Evolutionary conservation across 2,329 filamentous ascomycete species (phyloP), one percentile per base, ranked within the genome.

Genomic region (Aplosporella prunicola): DNA sequence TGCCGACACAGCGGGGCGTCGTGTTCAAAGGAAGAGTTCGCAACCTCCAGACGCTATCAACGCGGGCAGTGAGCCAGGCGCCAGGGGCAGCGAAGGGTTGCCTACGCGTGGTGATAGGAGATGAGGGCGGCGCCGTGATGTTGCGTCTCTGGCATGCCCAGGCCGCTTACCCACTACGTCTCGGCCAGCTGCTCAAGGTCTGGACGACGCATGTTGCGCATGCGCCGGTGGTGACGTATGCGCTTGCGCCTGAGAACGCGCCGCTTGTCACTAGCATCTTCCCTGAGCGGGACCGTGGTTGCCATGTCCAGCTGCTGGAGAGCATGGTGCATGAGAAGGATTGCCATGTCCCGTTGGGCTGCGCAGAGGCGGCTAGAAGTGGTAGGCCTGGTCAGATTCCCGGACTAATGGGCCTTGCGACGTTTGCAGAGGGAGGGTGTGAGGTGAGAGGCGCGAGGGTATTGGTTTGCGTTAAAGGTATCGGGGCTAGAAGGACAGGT

Each of bases 401-500:
- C 5, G 65, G 64, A 2, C 57, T 78, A 9, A 76, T 78, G 68
- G 76, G 69, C 3, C 53, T 79, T 22, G 66, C 67, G 35, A 63
- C 63, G 28, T 78, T 74, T 49, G 56, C 72, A 2, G 60, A 67
- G 25, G 68, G 68, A 2, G 74, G 72, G 0, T 67, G 69, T 39
- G 73, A 78, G 51, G 52, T 72, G 7, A 48, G 55, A 2, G 65
- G 67, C 23, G 65, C 60, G 0, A 73, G 67, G 34, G 56, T 78
- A 2, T 58, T 78, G 3, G 68, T 77, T 1, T 72, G 74, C 34
- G 69, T 78, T 4, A 73, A 72, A 51, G 73, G 68, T 39, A 61
- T 78, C 36, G 71, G 73, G 0, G 61, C 63, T 5, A 64, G 61
- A 34, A 73, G 69, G 52, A 66, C 56, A 42, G 55, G 68, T 71